Percentiles rank a stretch among this genome's conserved stretches.
Evolutionary conservation across 2,329 filamentous ascomycete genomes (phyloP).

Genomic region (Exophiala oligosperma): DNA sequence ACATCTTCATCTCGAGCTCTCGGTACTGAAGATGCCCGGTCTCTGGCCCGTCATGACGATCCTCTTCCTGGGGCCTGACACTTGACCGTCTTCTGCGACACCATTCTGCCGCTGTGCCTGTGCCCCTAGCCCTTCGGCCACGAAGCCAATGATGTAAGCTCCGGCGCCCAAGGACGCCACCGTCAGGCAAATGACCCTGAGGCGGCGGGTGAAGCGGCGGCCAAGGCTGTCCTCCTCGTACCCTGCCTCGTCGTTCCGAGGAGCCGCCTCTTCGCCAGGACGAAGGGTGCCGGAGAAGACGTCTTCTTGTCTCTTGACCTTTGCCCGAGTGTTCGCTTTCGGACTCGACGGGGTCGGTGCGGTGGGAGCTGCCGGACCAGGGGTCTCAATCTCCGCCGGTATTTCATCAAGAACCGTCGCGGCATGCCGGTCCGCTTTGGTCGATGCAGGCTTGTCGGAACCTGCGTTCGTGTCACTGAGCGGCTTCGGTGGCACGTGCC

Average conservation of each 20-base stretch:
- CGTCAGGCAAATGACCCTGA: slow-evolving; percentile 17
- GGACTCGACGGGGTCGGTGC: slow-evolving; percentile 14
- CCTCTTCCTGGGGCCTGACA: slow-evolving; percentile 25
- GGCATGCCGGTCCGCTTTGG: slow-evolving; percentile 4
- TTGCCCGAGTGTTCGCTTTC: background rate
- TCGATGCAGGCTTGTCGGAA: background rate
- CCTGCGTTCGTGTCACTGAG: background rate
- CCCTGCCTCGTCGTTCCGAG: background rate
- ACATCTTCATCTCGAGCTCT: slow-evolving; percentile 25
- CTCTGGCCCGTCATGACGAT: slow-evolving; percentile 26
- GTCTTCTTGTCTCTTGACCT: slow-evolving; percentile 26
- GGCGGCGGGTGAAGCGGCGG: slow-evolving; percentile 11
- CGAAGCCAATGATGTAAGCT: slow-evolving; percentile 26
- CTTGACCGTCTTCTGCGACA: slow-evolving; percentile 8
- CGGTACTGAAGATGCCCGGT: slow-evolving; percentile 29
- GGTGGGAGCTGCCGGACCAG: slow-evolving; percentile 24
- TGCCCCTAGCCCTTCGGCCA: slow-evolving; percentile 26
- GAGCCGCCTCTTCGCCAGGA: slow-evolving; percentile 6
- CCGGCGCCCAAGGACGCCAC: slow-evolving; percentile 14
- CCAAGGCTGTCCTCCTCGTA: slow-evolving; percentile 4
- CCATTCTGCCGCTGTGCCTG: slow-evolving; percentile 24
- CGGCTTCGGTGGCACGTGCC: background rate
- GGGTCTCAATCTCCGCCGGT: slow-evolving; percentile 16
- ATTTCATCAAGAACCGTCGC: slow-evolving; percentile 27
- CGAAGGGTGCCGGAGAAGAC: slow-evolving; percentile 28